A percentile compares a stretch with the other conserved stretches of the same genome.
Evolutionary conservation across 2,329 filamentous ascomycete genomes (phyloP).

Genomic region (Rutstroemia sp.): DNA sequence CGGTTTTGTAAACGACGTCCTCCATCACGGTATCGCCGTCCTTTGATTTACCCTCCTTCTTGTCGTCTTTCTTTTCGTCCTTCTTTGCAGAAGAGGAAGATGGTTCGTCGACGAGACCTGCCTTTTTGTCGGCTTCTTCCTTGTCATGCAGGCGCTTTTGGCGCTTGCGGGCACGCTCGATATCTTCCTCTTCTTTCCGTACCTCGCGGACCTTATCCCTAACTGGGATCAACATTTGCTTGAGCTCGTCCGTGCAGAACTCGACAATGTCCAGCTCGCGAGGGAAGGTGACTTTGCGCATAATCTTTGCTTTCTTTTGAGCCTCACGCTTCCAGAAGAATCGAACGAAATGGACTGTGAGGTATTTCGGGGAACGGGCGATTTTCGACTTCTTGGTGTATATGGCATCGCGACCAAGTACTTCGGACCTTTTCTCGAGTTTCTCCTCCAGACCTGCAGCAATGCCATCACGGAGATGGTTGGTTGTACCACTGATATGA

Average conservation of each 20-base stretch:
- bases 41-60: constrained; percentile 35
- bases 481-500: constrained; percentile 81
- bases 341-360: constrained; percentile 94
- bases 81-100: constrained; percentile 37
- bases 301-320: constrained; percentile 98
- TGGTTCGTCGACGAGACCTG: constrained; percentile 38
- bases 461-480: constrained; percentile 87
- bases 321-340: constrained; percentile 97
- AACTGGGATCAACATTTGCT: constrained; percentile 77
- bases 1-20: constrained; percentile 66
- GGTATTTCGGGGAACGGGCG: constrained; percentile 83
- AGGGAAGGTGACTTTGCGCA: constrained; percentile 97
- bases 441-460: constrained; percentile 75
- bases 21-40: constrained; percentile 68
- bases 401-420: constrained; percentile 66
- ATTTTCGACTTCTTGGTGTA: constrained; percentile 94
- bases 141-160: constrained; percentile 61
- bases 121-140: constrained; percentile 40
- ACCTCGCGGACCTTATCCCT: constrained; percentile 94
- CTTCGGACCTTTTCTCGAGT: constrained; percentile 80
- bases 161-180: constrained; percentile 84
- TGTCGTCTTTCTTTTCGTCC: constrained; percentile 33
- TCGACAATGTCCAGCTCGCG: constrained; percentile 88
- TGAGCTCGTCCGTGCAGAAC: constrained; percentile 88
- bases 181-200: constrained; percentile 88